Conservation (phyloP, 768 basidiomycete species). For the Tricholoma terreum region DNA sequence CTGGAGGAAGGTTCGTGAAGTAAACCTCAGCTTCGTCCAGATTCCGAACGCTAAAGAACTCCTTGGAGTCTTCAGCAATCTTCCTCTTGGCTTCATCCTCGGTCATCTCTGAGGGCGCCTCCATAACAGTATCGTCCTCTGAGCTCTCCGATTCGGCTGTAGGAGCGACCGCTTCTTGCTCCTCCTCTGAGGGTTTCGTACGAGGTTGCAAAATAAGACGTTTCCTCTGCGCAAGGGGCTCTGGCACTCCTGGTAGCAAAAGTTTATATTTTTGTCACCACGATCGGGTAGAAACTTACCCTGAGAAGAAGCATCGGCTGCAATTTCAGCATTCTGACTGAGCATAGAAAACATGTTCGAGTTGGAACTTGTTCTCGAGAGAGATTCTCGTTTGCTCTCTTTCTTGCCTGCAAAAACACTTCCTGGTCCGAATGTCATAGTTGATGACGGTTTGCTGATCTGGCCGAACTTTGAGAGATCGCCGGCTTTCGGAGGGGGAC, state of each 20-base stretch:
- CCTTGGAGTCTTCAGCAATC: constrained; percentile 79
- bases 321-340: constrained; percentile 56
- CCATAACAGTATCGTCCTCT: constrained; percentile 36
- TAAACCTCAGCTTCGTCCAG: constrained; percentile 87
- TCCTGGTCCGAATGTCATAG: constrained; percentile 79
- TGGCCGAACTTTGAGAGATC: constrained; percentile 88
- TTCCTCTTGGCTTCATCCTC: constrained; percentile 69
- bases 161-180: constrained; percentile 34
- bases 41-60: constrained; percentile 83
- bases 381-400: constrained; percentile 62
- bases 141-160: constrained; percentile 42
- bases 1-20: constrained; percentile 69
- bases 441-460: constrained; percentile 59
- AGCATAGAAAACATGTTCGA: constrained; percentile 91
- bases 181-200: constrained; percentile 57
- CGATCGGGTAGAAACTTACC: constrained; percentile 46
- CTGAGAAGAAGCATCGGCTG: constrained; percentile 51
- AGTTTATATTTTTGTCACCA: constrained; percentile 50
- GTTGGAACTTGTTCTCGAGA: constrained; percentile 76
- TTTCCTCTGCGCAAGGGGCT: constrained; percentile 55
- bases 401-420: constrained; percentile 81
- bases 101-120: constrained; percentile 51
- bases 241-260: constrained; percentile 43
- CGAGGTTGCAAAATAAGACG: constrained; percentile 76
- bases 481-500: constrained; percentile 73